A percentile compares a stretch with the other conserved stretches of the same genome.
Conservation (phyloP, 805 yeast genomes). For the Metschnikowia rubicola region DNA sequence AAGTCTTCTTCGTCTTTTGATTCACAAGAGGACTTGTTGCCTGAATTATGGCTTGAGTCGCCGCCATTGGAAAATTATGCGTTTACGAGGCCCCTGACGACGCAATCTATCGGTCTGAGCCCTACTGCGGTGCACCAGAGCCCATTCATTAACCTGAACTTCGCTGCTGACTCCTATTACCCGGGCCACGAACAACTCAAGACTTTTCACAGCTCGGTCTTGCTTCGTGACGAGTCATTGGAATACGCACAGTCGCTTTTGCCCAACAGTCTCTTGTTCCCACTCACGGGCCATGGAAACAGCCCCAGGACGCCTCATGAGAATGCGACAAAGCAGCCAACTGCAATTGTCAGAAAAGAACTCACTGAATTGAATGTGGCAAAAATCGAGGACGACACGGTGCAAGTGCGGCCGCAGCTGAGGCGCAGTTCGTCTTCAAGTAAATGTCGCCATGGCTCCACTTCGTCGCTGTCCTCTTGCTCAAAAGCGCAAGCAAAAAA, state of each 20-base stretch:
- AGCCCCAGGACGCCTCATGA: background rate
- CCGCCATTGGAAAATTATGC: conserved; percentile 7
- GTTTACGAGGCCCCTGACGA: background rate
- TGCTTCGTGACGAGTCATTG: conserved; percentile 23
- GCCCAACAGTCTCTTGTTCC: conserved; percentile 24
- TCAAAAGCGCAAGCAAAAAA: conserved; percentile 6
- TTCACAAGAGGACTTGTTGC: conserved; percentile 28
- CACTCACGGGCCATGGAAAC: conserved; percentile 27
- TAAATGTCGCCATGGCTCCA: conserved; percentile 10
- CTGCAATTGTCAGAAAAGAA: no score
- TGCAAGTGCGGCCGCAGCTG: background rate
- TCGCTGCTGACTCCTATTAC: no score
- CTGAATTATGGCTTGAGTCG: conserved; percentile 32
- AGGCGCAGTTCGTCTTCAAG: conserved; percentile 6
- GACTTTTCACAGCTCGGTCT: conserved; percentile 12
- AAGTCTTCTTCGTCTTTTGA: conserved; percentile 10
- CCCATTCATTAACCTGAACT: no score
- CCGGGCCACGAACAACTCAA: background rate
- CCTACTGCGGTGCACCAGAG: no score
- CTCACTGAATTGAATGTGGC: no score
- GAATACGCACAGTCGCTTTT: conserved; percentile 23
- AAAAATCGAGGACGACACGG: no score
- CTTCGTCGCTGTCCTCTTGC: conserved; percentile 5
- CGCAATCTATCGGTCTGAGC: no score
- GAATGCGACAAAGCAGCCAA: no score